Conservation (phyloP, 1,284 basidiomycete species). For the Agaricales sp. region DNA sequence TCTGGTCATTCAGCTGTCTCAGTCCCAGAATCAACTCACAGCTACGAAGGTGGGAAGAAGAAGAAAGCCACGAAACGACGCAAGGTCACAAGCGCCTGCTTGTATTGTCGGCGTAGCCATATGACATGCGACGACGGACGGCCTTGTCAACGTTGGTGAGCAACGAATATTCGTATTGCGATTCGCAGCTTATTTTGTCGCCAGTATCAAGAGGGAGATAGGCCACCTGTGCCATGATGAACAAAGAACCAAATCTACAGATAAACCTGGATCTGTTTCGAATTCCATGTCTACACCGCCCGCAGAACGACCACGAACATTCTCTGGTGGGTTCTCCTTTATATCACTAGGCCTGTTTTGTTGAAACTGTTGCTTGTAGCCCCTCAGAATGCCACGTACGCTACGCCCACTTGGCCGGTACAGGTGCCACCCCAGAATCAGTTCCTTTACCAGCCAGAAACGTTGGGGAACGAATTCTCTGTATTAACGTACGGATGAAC, state of each 20-base stretch:
- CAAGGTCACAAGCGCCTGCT: slow-evolving; percentile 85
- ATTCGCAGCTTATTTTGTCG: slow-evolving; percentile 1
- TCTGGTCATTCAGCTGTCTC: background rate
- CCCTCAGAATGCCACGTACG: background rate
- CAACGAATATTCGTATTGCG: slow-evolving; percentile 12
- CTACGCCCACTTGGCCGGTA: background rate
- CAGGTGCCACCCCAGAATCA: slow-evolving; percentile 37
- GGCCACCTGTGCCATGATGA: slow-evolving; percentile 88
- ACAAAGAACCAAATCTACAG: slow-evolving; percentile 42
- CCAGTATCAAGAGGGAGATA: slow-evolving; percentile 85
- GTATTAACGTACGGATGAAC: slow-evolving; percentile 70
- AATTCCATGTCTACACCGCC: slow-evolving; percentile 24
- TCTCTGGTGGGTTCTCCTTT: slow-evolving; percentile 9
- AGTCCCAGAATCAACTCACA: background rate
- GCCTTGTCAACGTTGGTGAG: slow-evolving; percentile 85
- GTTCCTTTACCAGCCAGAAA: slow-evolving; percentile 59
- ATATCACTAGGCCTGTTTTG: background rate
- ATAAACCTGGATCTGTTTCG: slow-evolving; percentile 26
- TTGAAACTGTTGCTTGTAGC: background rate
- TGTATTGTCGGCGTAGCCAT: slow-evolving; percentile 89
- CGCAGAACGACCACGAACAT: slow-evolving; percentile 13
- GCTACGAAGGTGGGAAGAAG: background rate
- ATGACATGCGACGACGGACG: slow-evolving; percentile 89
- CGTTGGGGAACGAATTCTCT: slow-evolving; percentile 71
- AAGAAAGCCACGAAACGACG: slow-evolving; percentile 52